These are phyloP conservation scores for Suillus subalutaceus DNA, from an alignment of 768 basidiomycete genomes.

Conservation along the genomic window DNA sequence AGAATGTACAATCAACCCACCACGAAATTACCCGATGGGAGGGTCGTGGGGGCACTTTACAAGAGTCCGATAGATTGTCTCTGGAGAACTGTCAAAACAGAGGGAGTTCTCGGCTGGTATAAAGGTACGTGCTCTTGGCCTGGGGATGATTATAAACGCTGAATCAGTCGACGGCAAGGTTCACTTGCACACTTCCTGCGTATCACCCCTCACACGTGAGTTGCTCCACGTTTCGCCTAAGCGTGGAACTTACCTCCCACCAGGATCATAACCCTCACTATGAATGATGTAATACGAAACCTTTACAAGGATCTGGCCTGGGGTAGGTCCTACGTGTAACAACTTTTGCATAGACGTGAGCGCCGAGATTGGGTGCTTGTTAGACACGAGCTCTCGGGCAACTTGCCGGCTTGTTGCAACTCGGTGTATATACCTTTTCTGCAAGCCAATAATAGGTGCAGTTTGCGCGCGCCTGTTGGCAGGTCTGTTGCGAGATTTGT, in stretches of 20 bases:
- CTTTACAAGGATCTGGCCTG: slow-evolving; percentile 54
- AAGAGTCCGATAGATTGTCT: slow-evolving; percentile 94
- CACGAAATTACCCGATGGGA: slow-evolving; percentile 67
- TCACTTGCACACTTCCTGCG: slow-evolving; percentile 93
- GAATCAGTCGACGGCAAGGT: slow-evolving; percentile 45
- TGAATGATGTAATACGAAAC: slow-evolving; percentile 77
- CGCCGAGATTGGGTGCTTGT: background rate
- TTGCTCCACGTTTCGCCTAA: slow-evolving; percentile 12
- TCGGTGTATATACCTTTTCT: background rate
- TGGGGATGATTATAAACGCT: background rate
- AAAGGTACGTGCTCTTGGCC: slow-evolving; percentile 60
- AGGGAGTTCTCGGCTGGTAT: slow-evolving; percentile 94
- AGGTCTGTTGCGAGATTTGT: background rate
- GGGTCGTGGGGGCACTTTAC: slow-evolving; percentile 75
- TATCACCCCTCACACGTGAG: slow-evolving; percentile 90
- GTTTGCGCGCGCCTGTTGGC: background rate
- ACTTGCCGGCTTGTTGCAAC: background rate
- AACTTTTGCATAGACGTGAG: background rate
- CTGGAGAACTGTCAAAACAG: slow-evolving; percentile 91
- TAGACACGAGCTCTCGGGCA: background rate
- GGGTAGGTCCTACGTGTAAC: slow-evolving; percentile 2
- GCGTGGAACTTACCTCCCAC: background rate
- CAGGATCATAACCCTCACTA: slow-evolving; percentile 89
- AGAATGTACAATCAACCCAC: slow-evolving; percentile 97
- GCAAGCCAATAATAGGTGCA: background rate